Conservation (phyloP, 2,329 filamentous ascomycete species). For the Rasamsonia emersonii region DNA sequence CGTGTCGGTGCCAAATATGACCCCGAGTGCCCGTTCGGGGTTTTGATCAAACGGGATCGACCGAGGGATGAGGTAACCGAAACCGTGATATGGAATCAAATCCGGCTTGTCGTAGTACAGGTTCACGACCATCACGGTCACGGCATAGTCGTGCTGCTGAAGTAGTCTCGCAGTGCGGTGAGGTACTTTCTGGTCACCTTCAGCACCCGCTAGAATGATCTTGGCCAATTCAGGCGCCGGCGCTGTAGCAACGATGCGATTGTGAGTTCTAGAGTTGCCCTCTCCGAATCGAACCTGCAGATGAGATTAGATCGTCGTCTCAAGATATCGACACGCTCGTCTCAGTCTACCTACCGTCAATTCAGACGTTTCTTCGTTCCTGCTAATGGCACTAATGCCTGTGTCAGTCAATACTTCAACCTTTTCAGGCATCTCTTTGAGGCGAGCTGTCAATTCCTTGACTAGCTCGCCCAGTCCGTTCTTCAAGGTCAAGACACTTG, state of each 20-base stretch:
- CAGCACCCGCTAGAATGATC: constrained; percentile 12
- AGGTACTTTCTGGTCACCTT: constrained; percentile 7
- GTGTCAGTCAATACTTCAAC: constrained; percentile 49
- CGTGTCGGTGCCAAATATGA: constrained; percentile 79
- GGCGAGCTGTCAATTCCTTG: constrained; percentile 42
- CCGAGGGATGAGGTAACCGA: constrained; percentile 86
- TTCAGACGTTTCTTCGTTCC: constrained; percentile 14
- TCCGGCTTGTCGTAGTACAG: constrained; percentile 65
- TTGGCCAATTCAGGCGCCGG: constrained; percentile 20
- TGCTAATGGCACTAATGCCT: constrained; percentile 40
- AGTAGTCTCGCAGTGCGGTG: constrained; percentile 16
- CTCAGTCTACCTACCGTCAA: constrained; percentile 20
- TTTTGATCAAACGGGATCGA: constrained; percentile 63
- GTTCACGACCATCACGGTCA: constrained; percentile 88
- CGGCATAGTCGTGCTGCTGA: constrained; percentile 46
- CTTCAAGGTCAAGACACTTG: constrained; percentile 35
- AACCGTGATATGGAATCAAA: constrained; percentile 61
- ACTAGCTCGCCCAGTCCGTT: constrained; percentile 58
- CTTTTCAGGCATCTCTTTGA: constrained; percentile 46
- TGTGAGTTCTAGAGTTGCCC: constrained; percentile 11
- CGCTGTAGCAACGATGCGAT: constrained; percentile 26
- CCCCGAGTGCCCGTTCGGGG: constrained; percentile 74
- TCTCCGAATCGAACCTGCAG: constrained; percentile 13
- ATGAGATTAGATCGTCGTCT: too few species aligned
- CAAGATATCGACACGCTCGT: too few species aligned